A percentile compares a stretch with the other conserved stretches of the same genome.
Evolutionary conservation across 2,329 filamentous ascomycete species (phyloP).

Genomic region (Helotiales sp.): DNA sequence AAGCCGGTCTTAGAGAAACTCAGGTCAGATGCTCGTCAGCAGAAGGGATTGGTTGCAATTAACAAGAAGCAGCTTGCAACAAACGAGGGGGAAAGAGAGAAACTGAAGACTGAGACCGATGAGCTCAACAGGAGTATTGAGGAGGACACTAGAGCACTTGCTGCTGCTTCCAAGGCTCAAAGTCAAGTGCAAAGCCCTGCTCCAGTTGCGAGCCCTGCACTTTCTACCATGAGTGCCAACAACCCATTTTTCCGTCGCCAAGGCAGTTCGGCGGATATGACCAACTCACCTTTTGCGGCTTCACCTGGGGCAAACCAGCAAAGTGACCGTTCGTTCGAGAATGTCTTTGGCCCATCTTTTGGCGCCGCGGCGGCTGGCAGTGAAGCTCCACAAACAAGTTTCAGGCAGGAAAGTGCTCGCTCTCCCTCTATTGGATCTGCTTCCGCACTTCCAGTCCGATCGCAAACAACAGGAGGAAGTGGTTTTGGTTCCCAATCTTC

Average conservation of each 20-base stretch:
- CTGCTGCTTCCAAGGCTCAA: conserved; percentile 54
- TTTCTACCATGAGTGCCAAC: conserved; percentile 74
- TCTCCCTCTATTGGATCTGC: conserved; percentile 34
- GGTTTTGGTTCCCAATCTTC: conserved; percentile 47
- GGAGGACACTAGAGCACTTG: conserved; percentile 59
- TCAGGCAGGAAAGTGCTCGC: conserved; percentile 54
- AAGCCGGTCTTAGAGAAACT: conserved; percentile 94
- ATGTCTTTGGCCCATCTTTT: conserved; percentile 79
- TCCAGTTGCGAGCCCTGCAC: conserved; percentile 70
- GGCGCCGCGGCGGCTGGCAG: conserved; percentile 49
- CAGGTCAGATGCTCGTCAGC: conserved; percentile 87
- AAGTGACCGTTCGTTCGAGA: conserved; percentile 78
- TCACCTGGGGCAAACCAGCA: conserved; percentile 46
- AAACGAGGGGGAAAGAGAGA: conserved; percentile 86
- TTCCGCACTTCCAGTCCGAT: conserved; percentile 36
- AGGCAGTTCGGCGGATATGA: conserved; percentile 58
- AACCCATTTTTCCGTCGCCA: conserved; percentile 92
- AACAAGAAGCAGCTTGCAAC: conserved; percentile 97
- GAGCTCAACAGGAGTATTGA: conserved; percentile 67
- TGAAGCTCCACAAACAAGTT: conserved; percentile 59
- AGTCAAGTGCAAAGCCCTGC: conserved; percentile 46
- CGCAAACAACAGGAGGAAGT: conserved; percentile 34
- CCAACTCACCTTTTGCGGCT: conserved; percentile 53
- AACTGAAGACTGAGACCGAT: conserved; percentile 79
- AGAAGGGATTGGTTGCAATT: conserved; percentile 95